These are phyloP conservation scores for Lagenaria siceraria DNA, from an alignment of 306 rosid genomes.

Conservation along the genomic window DNA sequence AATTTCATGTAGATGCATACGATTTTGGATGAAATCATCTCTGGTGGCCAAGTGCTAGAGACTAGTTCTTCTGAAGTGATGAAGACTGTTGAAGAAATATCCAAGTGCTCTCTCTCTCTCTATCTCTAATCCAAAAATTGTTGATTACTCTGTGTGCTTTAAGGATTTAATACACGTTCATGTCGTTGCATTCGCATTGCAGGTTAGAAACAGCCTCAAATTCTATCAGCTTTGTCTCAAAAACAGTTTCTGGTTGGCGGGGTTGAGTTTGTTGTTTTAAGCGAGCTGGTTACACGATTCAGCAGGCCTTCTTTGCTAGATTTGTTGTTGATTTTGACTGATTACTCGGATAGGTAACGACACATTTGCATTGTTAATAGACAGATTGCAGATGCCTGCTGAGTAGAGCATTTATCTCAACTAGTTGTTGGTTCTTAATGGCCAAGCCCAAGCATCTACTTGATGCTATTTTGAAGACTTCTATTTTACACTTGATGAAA, in stretches of 20 bases:
- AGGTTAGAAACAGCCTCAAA: constrained; percentile 76
- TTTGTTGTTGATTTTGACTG: too few relatives aligned
- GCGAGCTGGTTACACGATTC: background rate
- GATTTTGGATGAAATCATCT: constrained; percentile 71
- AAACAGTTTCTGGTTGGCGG: constrained; percentile 83
- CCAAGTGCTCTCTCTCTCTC: constrained; percentile 36
- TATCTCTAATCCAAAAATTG: background rate
- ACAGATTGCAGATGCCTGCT: too few relatives aligned
- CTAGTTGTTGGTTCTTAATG: too few relatives aligned
- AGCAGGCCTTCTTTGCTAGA: background rate
- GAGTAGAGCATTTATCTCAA: too few relatives aligned
- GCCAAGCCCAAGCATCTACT: too few relatives aligned
- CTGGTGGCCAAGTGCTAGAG: constrained; percentile 92
- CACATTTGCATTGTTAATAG: too few relatives aligned
- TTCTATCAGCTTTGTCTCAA: constrained; percentile 62
- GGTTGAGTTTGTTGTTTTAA: constrained; percentile 18
- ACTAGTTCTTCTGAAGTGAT: constrained; percentile 77
- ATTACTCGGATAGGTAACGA: too few relatives aligned
- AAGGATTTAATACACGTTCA: background rate
- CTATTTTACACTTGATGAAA: too few relatives aligned
- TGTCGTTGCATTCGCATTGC: constrained; percentile 10
- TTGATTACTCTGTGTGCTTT: background rate
- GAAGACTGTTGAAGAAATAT: constrained; percentile 77
- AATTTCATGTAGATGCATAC: constrained; percentile 48
- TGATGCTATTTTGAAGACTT: too few relatives aligned